A percentile compares a stretch with the other conserved stretches of the same genome.
These are phyloP conservation scores for Halophytophthora polymorphica DNA, from an alignment of 352 stramenopile species.

Conservation along the genomic window DNA sequence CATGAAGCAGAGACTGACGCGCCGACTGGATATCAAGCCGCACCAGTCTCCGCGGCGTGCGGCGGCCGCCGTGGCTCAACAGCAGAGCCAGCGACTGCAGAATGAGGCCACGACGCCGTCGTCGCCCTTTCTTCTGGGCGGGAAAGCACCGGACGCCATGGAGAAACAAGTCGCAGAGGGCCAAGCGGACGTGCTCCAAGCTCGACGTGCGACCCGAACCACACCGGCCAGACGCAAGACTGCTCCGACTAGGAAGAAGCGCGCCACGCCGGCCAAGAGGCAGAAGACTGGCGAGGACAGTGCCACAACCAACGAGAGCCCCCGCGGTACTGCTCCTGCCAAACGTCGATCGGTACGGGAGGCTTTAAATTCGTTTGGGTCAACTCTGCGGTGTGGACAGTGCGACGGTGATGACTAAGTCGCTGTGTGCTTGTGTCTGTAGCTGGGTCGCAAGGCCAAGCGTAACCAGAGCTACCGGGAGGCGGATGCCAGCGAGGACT, in stretches of 20 bases:
- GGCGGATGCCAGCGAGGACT: constrained; percentile 25
- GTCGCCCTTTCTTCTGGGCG: constrained; percentile 31
- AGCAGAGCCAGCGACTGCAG: constrained; percentile 12
- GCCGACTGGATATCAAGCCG: constrained; percentile 73
- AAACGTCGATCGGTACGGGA: constrained; percentile 15
- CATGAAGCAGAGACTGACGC: constrained; percentile 36
- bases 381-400: background rate
- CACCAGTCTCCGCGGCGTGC: constrained; percentile 67
- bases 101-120: constrained; percentile 3
- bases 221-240: constrained; percentile 30
- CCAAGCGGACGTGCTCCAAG: constrained; percentile 18
- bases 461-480: constrained; percentile 40
- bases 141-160: constrained; percentile 14
- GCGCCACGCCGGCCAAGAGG: constrained; percentile 13
- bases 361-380: background rate
- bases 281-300: constrained; percentile 18
- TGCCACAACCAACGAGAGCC: constrained; percentile 2
- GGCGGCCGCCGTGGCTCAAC: constrained; percentile 22
- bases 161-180: constrained; percentile 19
- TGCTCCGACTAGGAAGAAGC: constrained; percentile 15
- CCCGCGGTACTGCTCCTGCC: constrained; percentile 1
- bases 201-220: constrained; percentile 22
- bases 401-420: background rate
- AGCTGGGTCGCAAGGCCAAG: constrained; percentile 50
- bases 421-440: background rate